A percentile compares a stretch with the other conserved stretches of the same genome.
Conservation (phyloP, 805 yeast genomes). For the Barnettozyma salicaria region DNA sequence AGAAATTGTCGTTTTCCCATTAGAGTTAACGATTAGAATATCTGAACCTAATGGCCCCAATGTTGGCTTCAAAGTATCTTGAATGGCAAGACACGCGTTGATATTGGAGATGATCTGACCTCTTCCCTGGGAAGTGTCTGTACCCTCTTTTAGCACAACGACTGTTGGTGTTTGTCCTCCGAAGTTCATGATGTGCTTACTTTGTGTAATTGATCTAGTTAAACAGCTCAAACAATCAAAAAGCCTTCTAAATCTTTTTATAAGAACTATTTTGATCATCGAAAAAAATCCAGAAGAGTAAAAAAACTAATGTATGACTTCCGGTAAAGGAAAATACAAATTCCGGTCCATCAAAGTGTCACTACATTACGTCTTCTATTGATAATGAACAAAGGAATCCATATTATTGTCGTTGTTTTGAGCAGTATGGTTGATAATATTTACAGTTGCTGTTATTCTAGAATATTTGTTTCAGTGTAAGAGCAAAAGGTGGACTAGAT, state of each 20-base stretch:
- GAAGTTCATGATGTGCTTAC: slow-evolving; percentile 55
- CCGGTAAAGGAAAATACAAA: background rate
- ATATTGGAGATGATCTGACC: slow-evolving; percentile 95
- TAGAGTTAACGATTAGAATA: slow-evolving; percentile 76
- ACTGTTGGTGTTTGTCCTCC: slow-evolving; percentile 96
- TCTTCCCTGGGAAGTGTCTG: slow-evolving; percentile 93
- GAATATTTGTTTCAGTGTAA: slow-evolving; percentile 1
- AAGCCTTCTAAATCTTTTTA: no score
- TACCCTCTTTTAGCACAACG: slow-evolving; percentile 96
- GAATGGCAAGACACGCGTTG: slow-evolving; percentile 95
- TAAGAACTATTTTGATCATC: no score
- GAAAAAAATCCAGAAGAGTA: background rate
- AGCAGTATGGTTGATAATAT: no score
- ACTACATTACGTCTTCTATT: no score
- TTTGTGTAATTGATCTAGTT: background rate
- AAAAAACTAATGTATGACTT: background rate
- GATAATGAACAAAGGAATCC: no score
- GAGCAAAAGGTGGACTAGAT: slow-evolving; percentile 19
- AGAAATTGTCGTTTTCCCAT: slow-evolving; percentile 88
- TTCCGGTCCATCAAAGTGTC: no score
- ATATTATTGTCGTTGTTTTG: no score
- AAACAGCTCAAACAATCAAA: no score
- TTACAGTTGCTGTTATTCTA: background rate
- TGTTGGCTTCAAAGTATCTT: slow-evolving; percentile 91
- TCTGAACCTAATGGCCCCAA: slow-evolving; percentile 98